phyloP scores from a whole-genome alignment of 208 protist species.

The Leishmania tropica region DNA sequence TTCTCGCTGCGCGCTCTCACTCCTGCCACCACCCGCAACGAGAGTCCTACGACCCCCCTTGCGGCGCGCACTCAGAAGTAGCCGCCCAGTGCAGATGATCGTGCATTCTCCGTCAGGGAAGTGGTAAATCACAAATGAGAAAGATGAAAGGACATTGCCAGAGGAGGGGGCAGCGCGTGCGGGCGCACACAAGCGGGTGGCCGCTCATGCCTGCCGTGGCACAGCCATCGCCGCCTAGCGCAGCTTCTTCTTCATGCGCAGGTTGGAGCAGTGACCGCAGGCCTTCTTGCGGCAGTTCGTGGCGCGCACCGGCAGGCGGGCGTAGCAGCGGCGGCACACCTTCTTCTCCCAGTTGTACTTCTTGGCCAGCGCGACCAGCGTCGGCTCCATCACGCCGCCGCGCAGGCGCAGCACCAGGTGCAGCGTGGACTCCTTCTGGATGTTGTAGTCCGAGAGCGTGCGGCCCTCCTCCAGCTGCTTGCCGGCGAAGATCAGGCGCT shows the following conservation, averaged over 20 bases:
- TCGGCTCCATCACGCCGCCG: slow-evolving; percentile 97
- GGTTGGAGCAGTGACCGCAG: slow-evolving; percentile 98
- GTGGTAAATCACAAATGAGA: background rate
- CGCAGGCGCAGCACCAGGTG: slow-evolving; percentile 97
- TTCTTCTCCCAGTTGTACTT: slow-evolving; percentile 99
- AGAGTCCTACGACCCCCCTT: background rate
- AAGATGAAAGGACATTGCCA: background rate
- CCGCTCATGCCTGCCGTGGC: background rate
- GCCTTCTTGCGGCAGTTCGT: slow-evolving; percentile 99
- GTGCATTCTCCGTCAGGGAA: background rate
- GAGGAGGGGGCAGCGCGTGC: background rate
- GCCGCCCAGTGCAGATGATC: background rate
- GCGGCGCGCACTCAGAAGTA: background rate
- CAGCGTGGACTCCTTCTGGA: slow-evolving; percentile 99
- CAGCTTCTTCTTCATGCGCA: slow-evolving; percentile 95
- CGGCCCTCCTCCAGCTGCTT: slow-evolving; percentile 99
- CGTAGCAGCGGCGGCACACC: slow-evolving; percentile 32
- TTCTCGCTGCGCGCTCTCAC: background rate
- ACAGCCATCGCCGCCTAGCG: slow-evolving; percentile 40
- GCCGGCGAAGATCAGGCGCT: slow-evolving; percentile 48
- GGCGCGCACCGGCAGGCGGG: slow-evolving; percentile 97
- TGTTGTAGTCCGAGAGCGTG: slow-evolving; percentile 99
- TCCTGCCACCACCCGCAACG: background rate
- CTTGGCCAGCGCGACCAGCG: slow-evolving; percentile 95
- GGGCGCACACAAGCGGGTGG: background rate